Percentiles rank a stretch among this genome's conserved stretches.
phyloP scores from a whole-genome alignment of 768 basidiomycete species.

The Boletellus emodensis region DNA sequence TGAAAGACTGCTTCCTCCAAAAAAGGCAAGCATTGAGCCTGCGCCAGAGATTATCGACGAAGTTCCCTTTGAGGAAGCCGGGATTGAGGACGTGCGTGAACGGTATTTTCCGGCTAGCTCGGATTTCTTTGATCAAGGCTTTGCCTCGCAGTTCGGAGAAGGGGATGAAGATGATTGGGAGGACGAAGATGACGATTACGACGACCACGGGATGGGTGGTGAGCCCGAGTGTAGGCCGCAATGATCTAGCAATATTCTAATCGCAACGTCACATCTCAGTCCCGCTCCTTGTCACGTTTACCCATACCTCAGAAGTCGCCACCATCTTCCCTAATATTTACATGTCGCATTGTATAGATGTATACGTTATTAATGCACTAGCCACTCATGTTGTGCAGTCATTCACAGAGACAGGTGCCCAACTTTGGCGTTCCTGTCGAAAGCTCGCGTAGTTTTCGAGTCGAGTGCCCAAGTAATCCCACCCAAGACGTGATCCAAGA shows the following conservation, averaged over 20 bases:
- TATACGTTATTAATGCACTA: constrained; percentile 20
- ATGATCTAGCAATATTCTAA: constrained; percentile 30
- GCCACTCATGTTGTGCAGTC: constrained; percentile 2
- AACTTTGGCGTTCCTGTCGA: constrained; percentile 56
- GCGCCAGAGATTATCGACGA: constrained; percentile 67
- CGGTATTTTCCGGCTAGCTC: constrained; percentile 69
- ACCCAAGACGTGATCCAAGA: constrained; percentile 68
- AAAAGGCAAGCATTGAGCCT: constrained; percentile 70
- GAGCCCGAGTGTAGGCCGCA: constrained; percentile 63
- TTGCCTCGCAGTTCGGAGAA: constrained; percentile 67
- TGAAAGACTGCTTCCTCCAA: constrained; percentile 66
- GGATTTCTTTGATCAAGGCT: constrained; percentile 75
- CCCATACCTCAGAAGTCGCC: constrained; percentile 14
- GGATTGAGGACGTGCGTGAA: constrained; percentile 80
- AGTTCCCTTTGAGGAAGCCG: constrained; percentile 68
- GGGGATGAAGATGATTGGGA: constrained; percentile 67
- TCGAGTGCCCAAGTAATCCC: constrained; percentile 73
- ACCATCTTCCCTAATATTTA: constrained; percentile 25
- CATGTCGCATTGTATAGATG: constrained; percentile 25
- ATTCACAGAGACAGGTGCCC: constrained; percentile 37
- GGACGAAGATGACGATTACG: constrained; percentile 62
- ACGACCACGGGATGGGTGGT: constrained; percentile 34
- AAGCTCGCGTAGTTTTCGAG: constrained; percentile 67
- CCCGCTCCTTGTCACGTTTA: constrained; percentile 9
- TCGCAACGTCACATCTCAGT: constrained; percentile 7